phyloP scores from a whole-genome alignment of 2,329 filamentous ascomycete genomes.

The Verticillium dahliae region DNA sequence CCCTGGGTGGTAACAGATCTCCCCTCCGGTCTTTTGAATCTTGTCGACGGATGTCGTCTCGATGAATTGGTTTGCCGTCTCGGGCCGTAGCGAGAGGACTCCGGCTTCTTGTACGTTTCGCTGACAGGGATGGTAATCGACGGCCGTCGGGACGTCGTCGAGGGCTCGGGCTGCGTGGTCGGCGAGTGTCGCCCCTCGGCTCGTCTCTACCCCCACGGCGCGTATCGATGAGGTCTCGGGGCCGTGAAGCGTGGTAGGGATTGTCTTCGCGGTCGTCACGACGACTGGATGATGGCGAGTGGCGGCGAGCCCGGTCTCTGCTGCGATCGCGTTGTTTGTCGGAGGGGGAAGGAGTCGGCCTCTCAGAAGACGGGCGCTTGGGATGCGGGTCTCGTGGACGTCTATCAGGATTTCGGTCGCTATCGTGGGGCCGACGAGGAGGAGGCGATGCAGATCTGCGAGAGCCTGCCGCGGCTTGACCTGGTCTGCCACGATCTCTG shows the following conservation, averaged over 20 bases:
- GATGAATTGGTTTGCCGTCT: conserved; percentile 6
- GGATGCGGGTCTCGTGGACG: conserved; percentile 6
- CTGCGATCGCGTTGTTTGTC: conserved; percentile 8
- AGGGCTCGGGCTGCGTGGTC: conserved; percentile 1
- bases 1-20: not conserved
- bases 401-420: conserved; percentile 15
- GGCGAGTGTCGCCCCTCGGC: conserved; percentile 5
- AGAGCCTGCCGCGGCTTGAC: conserved; percentile 25
- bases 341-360: conserved; percentile 1
- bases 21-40: conserved; percentile 5
- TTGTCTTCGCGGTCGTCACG: conserved; percentile 6
- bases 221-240: conserved; percentile 6
- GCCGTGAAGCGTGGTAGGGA: conserved; percentile 7
- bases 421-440: conserved; percentile 15
- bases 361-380: conserved; percentile 10
- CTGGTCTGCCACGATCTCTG: conserved; percentile 32
- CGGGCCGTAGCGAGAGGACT: not conserved
- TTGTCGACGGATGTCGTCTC: conserved; percentile 8
- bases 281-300: conserved; percentile 12
- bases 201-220: conserved; percentile 8
- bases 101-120: conserved; percentile 10
- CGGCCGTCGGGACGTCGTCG: not conserved
- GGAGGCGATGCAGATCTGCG: conserved; percentile 26
- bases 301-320: conserved; percentile 21
- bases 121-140: conserved; percentile 3